Evolutionary conservation across 768 basidiomycete species (phyloP).

Genomic region (Lactifluus echinatus): DNA sequence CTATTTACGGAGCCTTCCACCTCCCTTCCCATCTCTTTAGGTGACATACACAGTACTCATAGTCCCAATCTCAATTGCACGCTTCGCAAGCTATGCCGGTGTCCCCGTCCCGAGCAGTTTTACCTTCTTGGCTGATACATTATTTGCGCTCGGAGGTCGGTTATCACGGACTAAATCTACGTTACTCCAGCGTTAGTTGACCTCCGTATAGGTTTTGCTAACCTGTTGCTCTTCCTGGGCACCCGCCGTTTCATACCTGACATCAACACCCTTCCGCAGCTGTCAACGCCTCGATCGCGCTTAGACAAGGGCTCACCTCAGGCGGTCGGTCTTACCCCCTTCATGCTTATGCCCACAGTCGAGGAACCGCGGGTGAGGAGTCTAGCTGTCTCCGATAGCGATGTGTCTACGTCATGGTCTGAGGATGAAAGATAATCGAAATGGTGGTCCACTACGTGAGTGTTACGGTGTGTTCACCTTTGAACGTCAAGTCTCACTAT

Average conservation of each 20-base stretch:
- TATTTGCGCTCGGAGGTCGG: conserved; percentile 30
- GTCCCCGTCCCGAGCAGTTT: conserved; percentile 24
- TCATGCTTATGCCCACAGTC: conserved; percentile 17
- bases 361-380: not conserved
- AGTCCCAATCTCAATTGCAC: conserved; percentile 29
- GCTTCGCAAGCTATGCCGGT: conserved; percentile 27
- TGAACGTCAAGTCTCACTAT: not conserved
- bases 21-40: too few species aligned
- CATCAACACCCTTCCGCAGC: conserved; percentile 21
- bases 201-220: conserved; percentile 27
- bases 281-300: conserved; percentile 24
- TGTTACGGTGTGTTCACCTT: not conserved
- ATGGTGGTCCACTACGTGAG: not conserved
- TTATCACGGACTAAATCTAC: too few species aligned
- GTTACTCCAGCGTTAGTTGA: too few species aligned
- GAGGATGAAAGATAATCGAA: not conserved
- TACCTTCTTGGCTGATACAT: conserved; percentile 28
- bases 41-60: conserved; percentile 29
- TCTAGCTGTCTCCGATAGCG: not conserved
- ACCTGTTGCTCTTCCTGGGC: conserved; percentile 26
- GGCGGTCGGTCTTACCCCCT: conserved; percentile 28
- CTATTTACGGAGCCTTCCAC: not conserved
- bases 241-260: conserved; percentile 29
- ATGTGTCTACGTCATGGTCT: not conserved
- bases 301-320: conserved; percentile 22